Evolutionary conservation across 139 green algal genomes (phyloP), one percentile per base, ranked within the genome.

Genomic region (Axilococcus clingmanii): DNA sequence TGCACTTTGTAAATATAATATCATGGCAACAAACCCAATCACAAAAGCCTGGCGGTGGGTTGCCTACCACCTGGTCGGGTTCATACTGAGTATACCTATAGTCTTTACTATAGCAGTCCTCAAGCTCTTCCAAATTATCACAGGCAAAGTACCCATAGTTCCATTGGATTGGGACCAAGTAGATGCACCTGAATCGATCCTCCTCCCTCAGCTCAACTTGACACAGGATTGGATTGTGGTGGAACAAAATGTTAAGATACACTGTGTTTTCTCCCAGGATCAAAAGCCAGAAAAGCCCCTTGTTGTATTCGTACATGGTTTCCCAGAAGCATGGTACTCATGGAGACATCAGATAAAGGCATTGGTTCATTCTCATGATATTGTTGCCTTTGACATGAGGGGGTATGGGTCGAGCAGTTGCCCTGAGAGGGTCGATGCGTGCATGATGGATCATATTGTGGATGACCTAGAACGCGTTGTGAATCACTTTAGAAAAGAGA

Each of bases 241-340:
- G 11, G 24, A 12, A 30, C 9, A 30, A 17, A 12, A 12, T 11
- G 24, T 49, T 12, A 23, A 9, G 9, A 49, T 49, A 17, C 41
- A 49, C 41, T 23, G 9, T 11, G 41, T 49, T 9, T 12, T 9
- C 41, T 23, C 41, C 41, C 12, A 23, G 9, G 9, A 49, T 17
- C 9, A 12, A 9, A 30, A 11, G 9, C 41, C 41, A 30, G 12
- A 9, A 55, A 76, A 76, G 59, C 60, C 61, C 8, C 58, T 82
- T 28, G 58, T 87, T 66, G 61, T 87, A 35, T 52, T 81, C 11
- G 36, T 87, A n/a, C 75, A 84, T 42, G 78, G 78, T 38, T 85
- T 87, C 36, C 78, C 78, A 5, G 76, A 85, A 71, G 42, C 41
- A 14, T 76, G 61, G 63, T 61, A 48, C 28, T 49, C 31, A 23